Conservation (phyloP, 345 rosid species). For the Aquilaria malaccensis region DNA sequence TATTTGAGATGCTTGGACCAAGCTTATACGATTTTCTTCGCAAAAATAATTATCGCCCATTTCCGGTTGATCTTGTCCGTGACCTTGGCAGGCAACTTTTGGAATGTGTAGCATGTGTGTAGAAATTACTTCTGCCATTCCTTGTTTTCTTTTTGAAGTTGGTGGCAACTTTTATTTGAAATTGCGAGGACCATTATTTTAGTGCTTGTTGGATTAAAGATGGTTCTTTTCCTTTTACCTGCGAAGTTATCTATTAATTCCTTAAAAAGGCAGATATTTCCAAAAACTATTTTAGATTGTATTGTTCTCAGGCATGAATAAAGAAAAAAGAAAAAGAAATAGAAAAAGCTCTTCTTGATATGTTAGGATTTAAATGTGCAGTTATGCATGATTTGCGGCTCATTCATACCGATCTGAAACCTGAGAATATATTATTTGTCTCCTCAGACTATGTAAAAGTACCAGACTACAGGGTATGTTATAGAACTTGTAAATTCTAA, state of each 20-base stretch:
- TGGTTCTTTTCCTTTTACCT: constrained; percentile 1
- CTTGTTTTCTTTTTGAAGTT: constrained; percentile 9
- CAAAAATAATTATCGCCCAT: constrained; percentile 62
- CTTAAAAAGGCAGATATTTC: too few species aligned
- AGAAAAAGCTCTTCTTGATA: neutral
- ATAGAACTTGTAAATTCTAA: neutral
- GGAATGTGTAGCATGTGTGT: constrained; percentile 81
- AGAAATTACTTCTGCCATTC: constrained; percentile 20
- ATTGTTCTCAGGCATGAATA: too few species aligned
- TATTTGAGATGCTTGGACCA: constrained; percentile 84
- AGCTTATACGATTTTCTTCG: constrained; percentile 67
- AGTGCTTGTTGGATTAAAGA: constrained; percentile 6
- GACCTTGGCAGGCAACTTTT: constrained; percentile 72
- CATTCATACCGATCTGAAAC: constrained; percentile 65
- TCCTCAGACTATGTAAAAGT: constrained; percentile 53
- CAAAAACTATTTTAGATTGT: too few species aligned
- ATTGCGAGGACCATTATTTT: constrained; percentile 10
- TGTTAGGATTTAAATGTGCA: constrained; percentile 24
- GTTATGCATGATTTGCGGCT: constrained; percentile 63
- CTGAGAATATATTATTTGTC: constrained; percentile 59
- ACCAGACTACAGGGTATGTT: constrained; percentile 51
- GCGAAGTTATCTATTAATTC: neutral
- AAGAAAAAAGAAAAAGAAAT: too few species aligned
- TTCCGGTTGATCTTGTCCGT: constrained; percentile 67
- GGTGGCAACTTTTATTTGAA: constrained; percentile 8